Conservation (phyloP, 768 basidiomycete genomes). For the Hygrophoropsis aurantiaca region DNA sequence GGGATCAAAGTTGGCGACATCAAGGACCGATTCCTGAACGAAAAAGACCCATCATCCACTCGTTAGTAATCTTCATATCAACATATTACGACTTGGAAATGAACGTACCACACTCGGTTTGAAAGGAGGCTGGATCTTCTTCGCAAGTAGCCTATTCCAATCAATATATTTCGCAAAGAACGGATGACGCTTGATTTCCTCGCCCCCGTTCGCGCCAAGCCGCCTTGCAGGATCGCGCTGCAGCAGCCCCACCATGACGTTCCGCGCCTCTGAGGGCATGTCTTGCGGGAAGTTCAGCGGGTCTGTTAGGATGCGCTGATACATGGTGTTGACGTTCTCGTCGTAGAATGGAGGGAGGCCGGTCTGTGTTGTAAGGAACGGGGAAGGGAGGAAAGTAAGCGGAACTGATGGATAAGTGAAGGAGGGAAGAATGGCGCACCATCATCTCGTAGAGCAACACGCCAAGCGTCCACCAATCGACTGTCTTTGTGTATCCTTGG, state of each 20-base stretch:
- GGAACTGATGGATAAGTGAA: conserved; percentile 8
- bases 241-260: conserved; percentile 84
- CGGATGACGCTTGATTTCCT: conserved; percentile 93
- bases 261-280: conserved; percentile 83
- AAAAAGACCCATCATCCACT: background rate
- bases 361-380: conserved; percentile 49
- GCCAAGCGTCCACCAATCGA: conserved; percentile 99
- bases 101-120: conserved; percentile 89
- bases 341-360: conserved; percentile 98
- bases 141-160: conserved; percentile 85
- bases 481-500: conserved; percentile 96
- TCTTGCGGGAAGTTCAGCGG: conserved; percentile 91
- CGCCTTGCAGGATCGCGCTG: conserved; percentile 85
- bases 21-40: conserved; percentile 80
- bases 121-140: conserved; percentile 97
- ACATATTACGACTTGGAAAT: background rate
- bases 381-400: conserved; percentile 1
- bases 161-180: conserved; percentile 96
- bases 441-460: conserved; percentile 98
- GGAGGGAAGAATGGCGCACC: conserved; percentile 40
- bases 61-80: background rate
- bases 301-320: conserved; percentile 91
- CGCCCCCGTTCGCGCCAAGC: conserved; percentile 89
- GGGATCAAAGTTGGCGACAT: conserved; percentile 95
- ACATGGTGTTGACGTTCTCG: conserved; percentile 98